A percentile compares a stretch with the other conserved stretches of the same genome.
phyloP scores from a whole-genome alignment of 2,329 filamentous ascomycete species.

The Dissoconium aciculare region DNA sequence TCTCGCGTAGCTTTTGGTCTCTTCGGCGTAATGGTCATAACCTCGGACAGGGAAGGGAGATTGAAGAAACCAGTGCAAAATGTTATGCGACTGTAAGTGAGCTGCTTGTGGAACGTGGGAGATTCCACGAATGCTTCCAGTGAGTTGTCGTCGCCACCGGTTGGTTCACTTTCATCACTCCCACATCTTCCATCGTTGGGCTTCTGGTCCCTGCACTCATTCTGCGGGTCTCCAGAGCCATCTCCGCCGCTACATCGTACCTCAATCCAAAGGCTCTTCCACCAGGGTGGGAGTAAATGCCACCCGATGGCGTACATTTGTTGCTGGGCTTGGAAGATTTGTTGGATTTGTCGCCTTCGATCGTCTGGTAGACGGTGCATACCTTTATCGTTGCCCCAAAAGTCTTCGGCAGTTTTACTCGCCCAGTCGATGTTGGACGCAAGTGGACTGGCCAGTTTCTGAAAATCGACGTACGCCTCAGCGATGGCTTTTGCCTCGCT shows the following conservation, averaged over 20 bases:
- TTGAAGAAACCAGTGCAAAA: conserved; percentile 1
- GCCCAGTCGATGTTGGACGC: neutral
- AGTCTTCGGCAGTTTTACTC: neutral
- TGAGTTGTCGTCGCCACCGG: neutral
- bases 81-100: neutral
- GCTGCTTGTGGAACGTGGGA: neutral
- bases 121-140: neutral
- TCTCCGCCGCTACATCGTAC: conserved; percentile 1
- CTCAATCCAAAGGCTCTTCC: neutral
- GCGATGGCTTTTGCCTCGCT: neutral
- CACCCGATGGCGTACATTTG: neutral
- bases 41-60: neutral
- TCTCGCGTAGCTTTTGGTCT: neutral
- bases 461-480: neutral
- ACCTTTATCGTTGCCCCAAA: conserved; percentile 1
- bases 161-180: neutral
- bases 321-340: neutral
- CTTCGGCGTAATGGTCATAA: neutral
- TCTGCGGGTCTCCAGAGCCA: neutral
- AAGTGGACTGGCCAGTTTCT: neutral
- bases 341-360: neutral
- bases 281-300: neutral
- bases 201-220: neutral
- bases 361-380: neutral
- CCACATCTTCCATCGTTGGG: neutral